Base-by-base conservation (phyloP, 2,329 filamentous ascomycete species). In the Phyllosticta citrichinensis region DNA sequence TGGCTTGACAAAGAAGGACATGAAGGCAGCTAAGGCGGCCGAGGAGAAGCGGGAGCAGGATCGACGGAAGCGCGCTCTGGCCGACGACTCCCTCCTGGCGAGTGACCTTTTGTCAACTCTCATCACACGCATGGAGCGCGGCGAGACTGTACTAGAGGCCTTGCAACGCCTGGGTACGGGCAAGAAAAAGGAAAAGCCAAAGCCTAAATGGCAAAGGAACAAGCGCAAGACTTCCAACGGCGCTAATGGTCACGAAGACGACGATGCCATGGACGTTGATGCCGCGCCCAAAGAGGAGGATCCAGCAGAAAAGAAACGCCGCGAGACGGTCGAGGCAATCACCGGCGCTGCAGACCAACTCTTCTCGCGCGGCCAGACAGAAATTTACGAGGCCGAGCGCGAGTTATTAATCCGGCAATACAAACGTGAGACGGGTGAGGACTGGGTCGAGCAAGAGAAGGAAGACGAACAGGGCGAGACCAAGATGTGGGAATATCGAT, bases 1-100 rank as follows among this genome's bases (percentile, higher is more conserved):
- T 53, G 94, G 94, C 0, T 78, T 97, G 20, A 94, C 88, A 66
- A 97, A 96, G 73, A 96, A 93, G 73, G 91, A 97, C 62, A 96
- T 97, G 81, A 89, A 86, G 70, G 86, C 84, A 64, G 94, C 94
- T 0, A 90, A 87, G 51, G 91, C 89, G 64, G 94, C 94, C 3
- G 89, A 94, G 61, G 88, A 96, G 68, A 91, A 87, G 75, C 83
- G 92, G 30, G 90, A 96, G 64, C 84, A 84, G 1, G 91, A 95
- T 69, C 81, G 85, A 58, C 83, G 88, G 62, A 81, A 86, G 68
- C 85, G 86, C 66, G 85, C 87, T 62, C 81, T 87, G 25, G 83
- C 85, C 62, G 87, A 95, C 62, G 93, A 97, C 70, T 82, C 82
- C 22, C 75, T 91, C 12, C 75, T 91, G 8, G 87, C 88, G 0